These are phyloP conservation scores for Colletotrichum euphorbiae DNA, from an alignment of 2,329 filamentous ascomycete genomes.

Conservation along the genomic window DNA sequence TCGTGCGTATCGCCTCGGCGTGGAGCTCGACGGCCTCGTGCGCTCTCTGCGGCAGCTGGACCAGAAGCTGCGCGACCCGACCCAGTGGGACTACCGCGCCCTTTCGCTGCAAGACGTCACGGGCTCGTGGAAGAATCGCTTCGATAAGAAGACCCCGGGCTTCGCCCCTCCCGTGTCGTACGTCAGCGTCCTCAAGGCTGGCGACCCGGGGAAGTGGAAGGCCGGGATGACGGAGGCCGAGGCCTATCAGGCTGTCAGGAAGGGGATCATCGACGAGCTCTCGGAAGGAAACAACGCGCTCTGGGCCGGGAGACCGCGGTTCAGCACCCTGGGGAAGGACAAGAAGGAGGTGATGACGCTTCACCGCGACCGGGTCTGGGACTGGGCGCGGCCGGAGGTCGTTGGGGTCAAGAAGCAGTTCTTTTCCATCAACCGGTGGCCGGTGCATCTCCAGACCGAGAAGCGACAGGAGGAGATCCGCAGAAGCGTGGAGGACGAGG, in stretches of 20 bases:
- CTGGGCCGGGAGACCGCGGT: slow-evolving; percentile 51
- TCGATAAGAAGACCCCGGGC: neutral
- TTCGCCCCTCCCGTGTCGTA: slow-evolving; percentile 41
- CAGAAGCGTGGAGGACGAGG: neutral
- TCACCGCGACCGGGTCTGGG: slow-evolving; percentile 50
- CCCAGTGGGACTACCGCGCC: slow-evolving; percentile 28
- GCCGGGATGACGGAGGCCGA: slow-evolving; percentile 28
- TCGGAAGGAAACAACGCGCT: slow-evolving; percentile 56
- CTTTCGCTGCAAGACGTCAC: slow-evolving; percentile 37
- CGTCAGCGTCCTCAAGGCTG: slow-evolving; percentile 48
- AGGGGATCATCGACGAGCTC: slow-evolving; percentile 57
- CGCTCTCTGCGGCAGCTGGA: slow-evolving; percentile 19
- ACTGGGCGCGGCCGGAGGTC: slow-evolving; percentile 47
- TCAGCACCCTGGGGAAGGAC: slow-evolving; percentile 41
- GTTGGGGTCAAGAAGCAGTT: slow-evolving; percentile 47
- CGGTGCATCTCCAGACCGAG: slow-evolving; percentile 52
- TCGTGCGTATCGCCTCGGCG: slow-evolving; percentile 55
- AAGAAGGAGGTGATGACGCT: slow-evolving; percentile 40
- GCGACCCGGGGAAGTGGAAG: slow-evolving; percentile 45
- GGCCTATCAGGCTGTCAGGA: slow-evolving; percentile 44
- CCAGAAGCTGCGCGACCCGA: slow-evolving; percentile 14
- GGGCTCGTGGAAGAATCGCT: slow-evolving; percentile 32
- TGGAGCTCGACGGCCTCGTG: slow-evolving; percentile 44
- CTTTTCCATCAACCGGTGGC: slow-evolving; percentile 63
- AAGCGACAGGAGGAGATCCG: slow-evolving; percentile 47